Percentiles rank a stretch among this genome's conserved stretches.
phyloP scores from a whole-genome alignment of 2,329 filamentous ascomycete species.

The Canariomyces notabilis region DNA sequence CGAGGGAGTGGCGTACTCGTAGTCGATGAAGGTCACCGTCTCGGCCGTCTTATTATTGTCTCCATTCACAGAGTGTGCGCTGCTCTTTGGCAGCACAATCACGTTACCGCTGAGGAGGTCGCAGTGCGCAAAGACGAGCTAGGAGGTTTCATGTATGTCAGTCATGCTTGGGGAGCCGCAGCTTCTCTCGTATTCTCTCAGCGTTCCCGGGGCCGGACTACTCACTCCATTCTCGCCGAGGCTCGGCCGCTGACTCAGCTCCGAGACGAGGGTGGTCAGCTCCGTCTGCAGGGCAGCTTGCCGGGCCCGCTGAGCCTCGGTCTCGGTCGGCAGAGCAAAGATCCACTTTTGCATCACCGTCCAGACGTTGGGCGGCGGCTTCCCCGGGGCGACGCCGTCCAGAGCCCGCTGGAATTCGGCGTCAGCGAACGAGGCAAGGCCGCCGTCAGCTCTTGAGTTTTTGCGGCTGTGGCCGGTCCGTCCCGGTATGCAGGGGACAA shows the following conservation, averaged over 20 bases:
- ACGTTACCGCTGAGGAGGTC: constrained; percentile 96
- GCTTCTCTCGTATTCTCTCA: no score
- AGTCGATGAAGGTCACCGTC: constrained; percentile 85
- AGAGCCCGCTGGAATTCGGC: constrained; percentile 39
- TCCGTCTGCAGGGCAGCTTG: constrained; percentile 68
- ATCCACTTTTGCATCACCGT: constrained; percentile 97
- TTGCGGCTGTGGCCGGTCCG: constrained; percentile 35
- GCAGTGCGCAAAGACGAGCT: constrained; percentile 91
- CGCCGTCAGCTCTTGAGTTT: constrained; percentile 24
- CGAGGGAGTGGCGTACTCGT: constrained; percentile 93
- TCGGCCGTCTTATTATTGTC: constrained; percentile 35
- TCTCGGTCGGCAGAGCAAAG: constrained; percentile 69
- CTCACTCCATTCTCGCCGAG: constrained; percentile 70
- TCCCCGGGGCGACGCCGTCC: constrained; percentile 55
- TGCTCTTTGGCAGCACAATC: constrained; percentile 65
- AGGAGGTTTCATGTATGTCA: no score
- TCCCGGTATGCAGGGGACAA: constrained; percentile 51
- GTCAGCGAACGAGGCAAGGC: constrained; percentile 29
- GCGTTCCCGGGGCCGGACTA: no score
- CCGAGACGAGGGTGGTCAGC: constrained; percentile 61
- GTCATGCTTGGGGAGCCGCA: neutral
- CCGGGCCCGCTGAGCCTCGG: constrained; percentile 62
- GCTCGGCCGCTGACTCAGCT: constrained; percentile 71
- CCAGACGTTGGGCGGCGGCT: constrained; percentile 83
- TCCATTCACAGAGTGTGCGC: constrained; percentile 16